Evolutionary conservation across 2,329 filamentous ascomycete genomes (phyloP), one percentile per base, ranked within the genome.

Genomic region (Fusarium miscanthi): DNA sequence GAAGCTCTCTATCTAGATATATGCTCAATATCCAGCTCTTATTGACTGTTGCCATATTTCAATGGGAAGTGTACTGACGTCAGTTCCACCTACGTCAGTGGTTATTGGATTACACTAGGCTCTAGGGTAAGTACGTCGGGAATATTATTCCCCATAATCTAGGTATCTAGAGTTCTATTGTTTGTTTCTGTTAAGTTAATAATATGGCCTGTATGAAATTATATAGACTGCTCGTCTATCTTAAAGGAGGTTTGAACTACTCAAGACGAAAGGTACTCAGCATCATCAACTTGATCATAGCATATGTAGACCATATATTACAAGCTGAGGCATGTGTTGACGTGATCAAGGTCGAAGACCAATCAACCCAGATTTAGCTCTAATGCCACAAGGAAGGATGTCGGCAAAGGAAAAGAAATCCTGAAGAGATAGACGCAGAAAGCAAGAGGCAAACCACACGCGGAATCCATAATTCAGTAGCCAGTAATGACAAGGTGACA

Each of bases 71-170:
- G 25, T 64, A 31, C 65, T 72, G 60, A 72, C 69, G 69, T 73
- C 65, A 73, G 65, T 62, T 38, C 52, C 56, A 63, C 52, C 60
- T 70, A 72, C 70, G 60, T 73, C 70, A 72, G 69, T 45, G 38
- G 30, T 43, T 59, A 6, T 23, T 1, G 11, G 10, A 10, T 12
- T n/a, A 23, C 10, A 16, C 14, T 19, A 17, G 8, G 23, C 65
- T 68, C 31, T 16, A 63, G 65, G 65, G 65, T 68, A 68, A 3
- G 6, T 13, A 5, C 6, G 2, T 3, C 12, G 8, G 5, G 19
- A 27, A 27, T 11, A 38, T n/a, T 12, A 38, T n/a, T 8, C 5
- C 21, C 14, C 13, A 12, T 10, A 25, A 25, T 25, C 23, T 25
- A 25, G 23, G 23, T 25, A 9, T 27, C 19, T 27, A 1, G 14